A percentile compares a stretch with the other conserved stretches of the same genome.
Evolutionary conservation across 768 basidiomycete genomes (phyloP).

Genomic region (Omphalotus guepiniiformis): DNA sequence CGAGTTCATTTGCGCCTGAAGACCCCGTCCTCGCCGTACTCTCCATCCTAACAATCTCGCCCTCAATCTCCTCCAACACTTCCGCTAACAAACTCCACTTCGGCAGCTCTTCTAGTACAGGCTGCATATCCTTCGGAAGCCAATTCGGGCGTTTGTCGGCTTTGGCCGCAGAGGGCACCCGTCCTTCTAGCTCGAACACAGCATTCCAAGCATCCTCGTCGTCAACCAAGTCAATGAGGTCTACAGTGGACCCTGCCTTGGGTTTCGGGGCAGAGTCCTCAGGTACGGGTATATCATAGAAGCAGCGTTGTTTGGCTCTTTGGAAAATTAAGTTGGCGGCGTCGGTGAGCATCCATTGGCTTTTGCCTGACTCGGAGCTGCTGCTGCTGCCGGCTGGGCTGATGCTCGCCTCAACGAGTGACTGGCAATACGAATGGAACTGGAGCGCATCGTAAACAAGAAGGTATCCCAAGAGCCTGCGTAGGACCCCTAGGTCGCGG

Average conservation of each 20-base stretch:
- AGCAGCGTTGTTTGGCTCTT: conserved; percentile 14
- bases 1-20: conserved; percentile 23
- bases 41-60: conserved; percentile 68
- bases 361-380: conserved; percentile 46
- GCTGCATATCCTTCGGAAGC: conserved; percentile 76
- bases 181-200: conserved; percentile 58
- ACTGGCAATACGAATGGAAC: conserved; percentile 90
- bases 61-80: conserved; percentile 88
- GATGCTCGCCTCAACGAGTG: conserved; percentile 63
- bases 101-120: conserved; percentile 88
- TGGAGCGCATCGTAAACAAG: conserved; percentile 87
- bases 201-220: conserved; percentile 74
- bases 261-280: conserved; percentile 19
- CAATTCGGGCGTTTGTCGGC: conserved; percentile 42
- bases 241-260: conserved; percentile 17
- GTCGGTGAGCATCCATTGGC: conserved; percentile 90
- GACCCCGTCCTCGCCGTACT: conserved; percentile 26
- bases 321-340: conserved; percentile 85
- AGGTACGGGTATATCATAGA: conserved; percentile 12
- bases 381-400: conserved; percentile 21
- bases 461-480: conserved; percentile 83
- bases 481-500: conserved; percentile 77
- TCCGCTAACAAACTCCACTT: conserved; percentile 89
- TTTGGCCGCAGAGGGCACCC: neutral
- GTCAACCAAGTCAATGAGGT: conserved; percentile 46